Evolutionary conservation across 2,329 filamentous ascomycete genomes (phyloP), one percentile per base, ranked within the genome.

Genomic region (Fusarium tupiense): DNA sequence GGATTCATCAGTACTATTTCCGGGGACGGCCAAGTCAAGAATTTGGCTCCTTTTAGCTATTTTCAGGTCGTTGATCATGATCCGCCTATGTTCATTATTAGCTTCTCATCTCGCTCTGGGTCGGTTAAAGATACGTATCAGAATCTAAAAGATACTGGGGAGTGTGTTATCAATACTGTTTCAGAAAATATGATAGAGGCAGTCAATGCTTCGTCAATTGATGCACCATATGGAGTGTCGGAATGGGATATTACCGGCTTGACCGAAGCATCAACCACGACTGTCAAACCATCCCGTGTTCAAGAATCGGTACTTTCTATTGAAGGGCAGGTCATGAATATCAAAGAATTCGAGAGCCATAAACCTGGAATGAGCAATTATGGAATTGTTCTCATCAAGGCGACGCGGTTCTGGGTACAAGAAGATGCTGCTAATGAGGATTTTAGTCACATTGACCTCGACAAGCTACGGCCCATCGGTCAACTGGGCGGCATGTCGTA

Each of bases 401-500:
- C 94, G 0, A 91, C 93, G 33, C 88, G 92, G 33, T 98, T 98
- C 79, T 98, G 95, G 94, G 94, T 91, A 3, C 85, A 95, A 58
- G 94, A 97, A 80, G 95, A 98, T 83, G 95, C 94, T 6, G 85
- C 98, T 66, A 94, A 97, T 77, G 90, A 93, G 78, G 91, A 94
- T 17, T 88, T 87, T 78, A 94, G 91, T 74, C 78, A 93, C 40
- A 86, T 98, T 65, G 93, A 96, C 81, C 90, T 94, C 14, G 88
- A 92, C 84, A 87, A 97, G 12, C 83, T 98, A 59, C 90, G 90
- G 66, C 95, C 96, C 0, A 88, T 98, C n/a, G 90, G 90, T 69
- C 90, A 96, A 37, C 78, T 98, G 24, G 96, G 96, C 20, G 96
- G 96, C 2, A 97, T 98, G 77, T 92, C 92, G 0, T 98, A 98